Percentiles rank a stretch among this genome's conserved stretches.
Evolutionary conservation across 495 filamentous ascomycete genomes (phyloP).

Genomic region (Hypoxylon subgilvum): DNA sequence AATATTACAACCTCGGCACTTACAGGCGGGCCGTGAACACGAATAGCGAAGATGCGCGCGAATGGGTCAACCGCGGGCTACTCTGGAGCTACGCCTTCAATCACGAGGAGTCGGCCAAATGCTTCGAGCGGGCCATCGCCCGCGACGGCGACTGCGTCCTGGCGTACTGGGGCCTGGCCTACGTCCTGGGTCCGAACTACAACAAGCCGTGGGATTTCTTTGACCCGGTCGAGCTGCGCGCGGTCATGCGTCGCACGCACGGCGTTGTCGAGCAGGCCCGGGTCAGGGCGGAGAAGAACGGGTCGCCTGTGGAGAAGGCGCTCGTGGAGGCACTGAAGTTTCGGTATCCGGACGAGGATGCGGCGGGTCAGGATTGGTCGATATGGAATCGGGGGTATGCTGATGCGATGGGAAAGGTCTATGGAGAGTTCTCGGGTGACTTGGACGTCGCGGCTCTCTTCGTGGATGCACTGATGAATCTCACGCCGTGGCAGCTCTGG

Average conservation of each 20-base stretch:
- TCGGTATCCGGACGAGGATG: constrained; percentile 58
- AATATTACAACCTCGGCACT: constrained; percentile 65
- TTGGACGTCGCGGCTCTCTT: constrained; percentile 67
- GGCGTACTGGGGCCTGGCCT: constrained; percentile 73
- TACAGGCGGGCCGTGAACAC: constrained; percentile 57
- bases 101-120: constrained; percentile 64
- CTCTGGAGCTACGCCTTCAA: constrained; percentile 72
- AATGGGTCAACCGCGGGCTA: constrained; percentile 68
- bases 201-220: constrained; percentile 76
- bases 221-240: constrained; percentile 61
- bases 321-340: constrained; percentile 62
- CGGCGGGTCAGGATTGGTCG: constrained; percentile 50
- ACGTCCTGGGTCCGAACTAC: constrained; percentile 71
- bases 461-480: constrained; percentile 71
- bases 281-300: constrained; percentile 36
- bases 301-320: constrained; percentile 57
- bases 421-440: constrained; percentile 59
- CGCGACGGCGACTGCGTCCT: constrained; percentile 62
- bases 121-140: constrained; percentile 64
- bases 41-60: constrained; percentile 50
- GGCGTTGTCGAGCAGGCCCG: constrained; percentile 51
- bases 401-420: constrained; percentile 64
- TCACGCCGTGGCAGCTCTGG: constrained; percentile 73
- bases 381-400: constrained; percentile 65
- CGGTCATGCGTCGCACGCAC: constrained; percentile 53